These are phyloP conservation scores for Trichoderma arundinaceum DNA, from an alignment of 2,329 filamentous ascomycete species.

Conservation along the genomic window DNA sequence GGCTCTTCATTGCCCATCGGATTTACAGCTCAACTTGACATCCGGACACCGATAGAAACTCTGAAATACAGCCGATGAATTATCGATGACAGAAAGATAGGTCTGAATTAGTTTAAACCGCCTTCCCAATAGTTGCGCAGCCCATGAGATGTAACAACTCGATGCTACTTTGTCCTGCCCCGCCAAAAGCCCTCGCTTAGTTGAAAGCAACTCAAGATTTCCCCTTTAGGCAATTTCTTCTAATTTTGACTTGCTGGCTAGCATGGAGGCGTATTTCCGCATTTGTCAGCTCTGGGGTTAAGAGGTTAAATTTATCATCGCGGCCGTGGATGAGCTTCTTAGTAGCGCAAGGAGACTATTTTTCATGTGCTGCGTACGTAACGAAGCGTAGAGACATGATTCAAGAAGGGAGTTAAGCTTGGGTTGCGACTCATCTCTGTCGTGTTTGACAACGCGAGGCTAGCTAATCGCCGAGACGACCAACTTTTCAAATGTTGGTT, in stretches of 20 bases:
- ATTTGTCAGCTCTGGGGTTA: conserved; percentile 8
- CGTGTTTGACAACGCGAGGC: not conserved
- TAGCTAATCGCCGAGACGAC: not conserved
- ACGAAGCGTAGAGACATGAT: too few species aligned
- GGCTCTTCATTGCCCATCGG: not conserved
- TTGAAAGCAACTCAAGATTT: not conserved
- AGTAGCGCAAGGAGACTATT: not conserved
- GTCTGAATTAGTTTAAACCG: not conserved
- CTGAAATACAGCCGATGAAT: not conserved
- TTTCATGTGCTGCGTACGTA: not conserved
- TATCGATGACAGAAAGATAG: not conserved
- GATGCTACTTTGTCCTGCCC: not conserved
- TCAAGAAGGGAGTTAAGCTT: too few species aligned
- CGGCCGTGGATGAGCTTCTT: not conserved
- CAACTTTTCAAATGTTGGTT: not conserved
- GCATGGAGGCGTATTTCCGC: not conserved
- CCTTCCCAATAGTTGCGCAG: not conserved
- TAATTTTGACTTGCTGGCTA: not conserved
- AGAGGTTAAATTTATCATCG: not conserved
- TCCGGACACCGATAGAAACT: not conserved
- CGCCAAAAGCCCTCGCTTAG: not conserved
- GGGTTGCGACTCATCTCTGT: too few species aligned
- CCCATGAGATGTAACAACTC: not conserved
- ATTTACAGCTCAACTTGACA: not conserved
- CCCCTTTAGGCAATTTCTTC: not conserved